Evolutionary conservation across 2,329 filamentous ascomycete species (phyloP).

Genomic region (Ceratocystis variospora): DNA sequence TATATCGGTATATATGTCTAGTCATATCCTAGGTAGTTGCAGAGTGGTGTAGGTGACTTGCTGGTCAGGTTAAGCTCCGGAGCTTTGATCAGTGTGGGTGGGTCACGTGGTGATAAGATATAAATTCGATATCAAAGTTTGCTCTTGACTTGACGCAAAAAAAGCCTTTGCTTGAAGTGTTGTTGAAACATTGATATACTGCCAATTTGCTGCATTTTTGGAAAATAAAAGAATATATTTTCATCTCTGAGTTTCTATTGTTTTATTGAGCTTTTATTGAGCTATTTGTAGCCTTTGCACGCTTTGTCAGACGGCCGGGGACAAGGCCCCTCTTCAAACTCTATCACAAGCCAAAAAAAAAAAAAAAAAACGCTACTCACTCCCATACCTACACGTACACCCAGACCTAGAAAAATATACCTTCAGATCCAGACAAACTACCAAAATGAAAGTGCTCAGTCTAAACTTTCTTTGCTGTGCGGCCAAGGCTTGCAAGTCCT

Average conservation of each 20-base stretch:
- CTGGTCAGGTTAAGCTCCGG: not conserved
- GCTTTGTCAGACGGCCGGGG: not conserved
- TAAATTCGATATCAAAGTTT: slow-evolving; percentile 17
- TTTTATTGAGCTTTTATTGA: not conserved
- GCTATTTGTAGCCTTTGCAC: not conserved
- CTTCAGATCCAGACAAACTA: not conserved
- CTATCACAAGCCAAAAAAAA: slow-evolving; percentile 3
- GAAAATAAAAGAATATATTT: not conserved
- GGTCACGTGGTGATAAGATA: slow-evolving; percentile 17
- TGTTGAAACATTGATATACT: not conserved
- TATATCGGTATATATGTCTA: not conserved
- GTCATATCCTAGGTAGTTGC: not conserved
- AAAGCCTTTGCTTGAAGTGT: not conserved
- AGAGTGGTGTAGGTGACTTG: not conserved
- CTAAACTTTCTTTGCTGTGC: slow-evolving; percentile 96
- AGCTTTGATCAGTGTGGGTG: not conserved
- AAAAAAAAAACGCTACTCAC: slow-evolving; percentile 22
- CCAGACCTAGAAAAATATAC: not conserved
- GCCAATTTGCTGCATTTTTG: not conserved
- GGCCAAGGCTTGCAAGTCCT: slow-evolving; percentile 82
- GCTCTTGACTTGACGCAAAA: not conserved
- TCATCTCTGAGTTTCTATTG: not conserved
- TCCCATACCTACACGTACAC: not conserved
- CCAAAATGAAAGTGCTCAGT: slow-evolving; percentile 78
- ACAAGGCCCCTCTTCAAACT: not conserved